Percentiles rank a stretch among this genome's conserved stretches.
Evolutionary conservation across 2,329 filamentous ascomycete species (phyloP).

Genomic region (Pyrenophora graminea): DNA sequence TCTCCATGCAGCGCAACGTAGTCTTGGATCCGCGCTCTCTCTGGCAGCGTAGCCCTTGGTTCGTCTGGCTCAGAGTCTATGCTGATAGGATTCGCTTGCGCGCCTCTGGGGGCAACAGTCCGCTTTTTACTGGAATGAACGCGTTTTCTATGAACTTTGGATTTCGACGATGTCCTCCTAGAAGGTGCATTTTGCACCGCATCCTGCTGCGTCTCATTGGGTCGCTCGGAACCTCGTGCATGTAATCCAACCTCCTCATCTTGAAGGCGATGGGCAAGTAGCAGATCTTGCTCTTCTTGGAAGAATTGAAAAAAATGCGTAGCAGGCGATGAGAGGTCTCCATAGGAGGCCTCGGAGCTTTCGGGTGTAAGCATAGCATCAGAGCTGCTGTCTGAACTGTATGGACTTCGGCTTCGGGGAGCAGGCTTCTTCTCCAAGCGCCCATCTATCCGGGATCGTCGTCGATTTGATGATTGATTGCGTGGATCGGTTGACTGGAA

Average conservation of each 20-base stretch:
- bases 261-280: background rate
- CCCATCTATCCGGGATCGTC: background rate
- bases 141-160: background rate
- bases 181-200: background rate
- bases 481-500: slow-evolving; percentile 2
- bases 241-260: background rate
- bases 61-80: slow-evolving; percentile 10
- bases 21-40: background rate
- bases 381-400: background rate
- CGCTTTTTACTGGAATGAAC: background rate
- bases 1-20: slow-evolving; percentile 1
- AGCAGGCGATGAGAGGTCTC: background rate
- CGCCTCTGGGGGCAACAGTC: slow-evolving; percentile 3
- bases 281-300: slow-evolving; percentile 12
- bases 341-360: background rate
- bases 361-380: background rate
- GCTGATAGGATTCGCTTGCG: slow-evolving; percentile 12
- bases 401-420: background rate
- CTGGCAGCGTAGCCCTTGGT: background rate
- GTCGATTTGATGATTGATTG: background rate
- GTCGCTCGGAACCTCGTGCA: too few species aligned
- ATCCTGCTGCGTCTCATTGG: background rate
- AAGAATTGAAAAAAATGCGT: background rate
- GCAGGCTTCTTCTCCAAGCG: background rate
- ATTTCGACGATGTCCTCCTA: background rate